A percentile compares a stretch with the other conserved stretches of the same genome.
phyloP scores from a whole-genome alignment of 768 basidiomycete species.

The Lentinula aciculospora region DNA sequence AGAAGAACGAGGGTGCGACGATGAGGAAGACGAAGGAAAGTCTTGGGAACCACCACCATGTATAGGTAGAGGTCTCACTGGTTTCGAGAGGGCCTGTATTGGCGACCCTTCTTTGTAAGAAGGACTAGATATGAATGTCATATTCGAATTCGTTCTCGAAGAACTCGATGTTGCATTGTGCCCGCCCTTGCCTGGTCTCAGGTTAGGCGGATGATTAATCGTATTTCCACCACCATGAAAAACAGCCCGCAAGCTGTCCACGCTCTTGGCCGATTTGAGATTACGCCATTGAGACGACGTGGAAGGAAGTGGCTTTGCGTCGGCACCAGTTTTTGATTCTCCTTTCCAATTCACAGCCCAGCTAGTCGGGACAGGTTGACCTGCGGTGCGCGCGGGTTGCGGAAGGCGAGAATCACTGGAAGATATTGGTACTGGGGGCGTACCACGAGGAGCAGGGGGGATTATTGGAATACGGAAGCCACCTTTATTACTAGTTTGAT shows the following conservation, averaged over 20 bases:
- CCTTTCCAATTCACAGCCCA: slow-evolving; percentile 50
- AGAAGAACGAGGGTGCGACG: slow-evolving; percentile 18
- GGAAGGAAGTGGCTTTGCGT: slow-evolving; percentile 27
- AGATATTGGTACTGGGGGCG: slow-evolving; percentile 30
- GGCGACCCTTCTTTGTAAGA: slow-evolving; percentile 38
- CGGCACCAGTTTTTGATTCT: slow-evolving; percentile 27
- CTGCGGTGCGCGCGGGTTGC: slow-evolving; percentile 26
- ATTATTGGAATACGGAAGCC: slow-evolving; percentile 14
- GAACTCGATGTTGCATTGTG: not conserved
- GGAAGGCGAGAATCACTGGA: slow-evolving; percentile 26
- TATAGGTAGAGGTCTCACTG: slow-evolving; percentile 33
- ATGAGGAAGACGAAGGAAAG: slow-evolving; percentile 18
- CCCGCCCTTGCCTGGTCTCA: slow-evolving; percentile 25
- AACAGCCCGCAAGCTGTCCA: slow-evolving; percentile 43
- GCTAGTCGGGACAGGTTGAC: slow-evolving; percentile 38
- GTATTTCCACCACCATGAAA: slow-evolving; percentile 7
- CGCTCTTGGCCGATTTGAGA: slow-evolving; percentile 41
- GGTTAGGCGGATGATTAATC: slow-evolving; percentile 25
- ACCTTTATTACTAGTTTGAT: slow-evolving; percentile 14
- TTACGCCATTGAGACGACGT: slow-evolving; percentile 26
- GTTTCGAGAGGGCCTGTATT: slow-evolving; percentile 23
- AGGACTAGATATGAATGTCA: not conserved
- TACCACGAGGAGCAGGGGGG: slow-evolving; percentile 31
- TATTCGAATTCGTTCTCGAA: not conserved
- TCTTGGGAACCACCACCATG: slow-evolving; percentile 31